A percentile compares a stretch with the other conserved stretches of the same genome.
phyloP scores from a whole-genome alignment of 2,329 filamentous ascomycete species.

The Fusarium tricinctum region DNA sequence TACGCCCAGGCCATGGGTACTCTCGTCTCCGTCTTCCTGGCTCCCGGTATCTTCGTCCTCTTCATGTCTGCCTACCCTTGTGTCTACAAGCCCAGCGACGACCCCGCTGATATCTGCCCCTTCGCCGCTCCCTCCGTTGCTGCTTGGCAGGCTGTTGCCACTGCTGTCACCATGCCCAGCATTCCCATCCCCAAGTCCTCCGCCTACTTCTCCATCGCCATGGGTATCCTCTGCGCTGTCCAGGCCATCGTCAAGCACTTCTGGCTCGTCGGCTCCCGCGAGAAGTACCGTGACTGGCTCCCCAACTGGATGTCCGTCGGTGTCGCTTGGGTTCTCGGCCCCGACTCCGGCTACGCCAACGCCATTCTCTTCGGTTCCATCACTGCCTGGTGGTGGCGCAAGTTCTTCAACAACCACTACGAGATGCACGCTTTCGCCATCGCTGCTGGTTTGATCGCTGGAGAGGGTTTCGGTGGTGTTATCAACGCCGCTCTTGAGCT shows the following conservation, averaged over 20 bases:
- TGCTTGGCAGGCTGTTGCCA: conserved; percentile 75
- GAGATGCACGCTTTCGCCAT: conserved; percentile 71
- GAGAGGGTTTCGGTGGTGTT: conserved; percentile 74
- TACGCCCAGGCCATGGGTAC: conserved; percentile 74
- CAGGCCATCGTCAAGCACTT: conserved; percentile 69
- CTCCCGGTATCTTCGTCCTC: conserved; percentile 76
- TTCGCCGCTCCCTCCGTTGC: conserved; percentile 74
- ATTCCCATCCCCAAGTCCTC: conserved; percentile 69
- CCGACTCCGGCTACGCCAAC: conserved; percentile 66
- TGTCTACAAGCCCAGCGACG: conserved; percentile 66
- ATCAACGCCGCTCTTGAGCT: conserved; percentile 66
- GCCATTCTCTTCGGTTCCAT: conserved; percentile 70
- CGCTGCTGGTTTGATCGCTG: conserved; percentile 73
- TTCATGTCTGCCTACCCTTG: conserved; percentile 78
- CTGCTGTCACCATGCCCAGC: conserved; percentile 69
- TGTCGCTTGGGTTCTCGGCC: conserved; percentile 70
- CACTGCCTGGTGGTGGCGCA: conserved; percentile 67
- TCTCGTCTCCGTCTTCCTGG: conserved; percentile 74
- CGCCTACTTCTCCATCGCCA: conserved; percentile 69
- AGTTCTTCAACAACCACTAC: conserved; percentile 63
- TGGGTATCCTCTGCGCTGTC: conserved; percentile 64
- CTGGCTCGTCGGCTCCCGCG: conserved; percentile 64
- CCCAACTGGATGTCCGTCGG: conserved; percentile 75
- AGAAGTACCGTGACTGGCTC: conserved; percentile 69
- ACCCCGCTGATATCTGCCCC: conserved; percentile 59